Evolutionary conservation across 805 yeast species (phyloP), one percentile per base, ranked within the genome.

Genomic region (Grigorovia jiainica): DNA sequence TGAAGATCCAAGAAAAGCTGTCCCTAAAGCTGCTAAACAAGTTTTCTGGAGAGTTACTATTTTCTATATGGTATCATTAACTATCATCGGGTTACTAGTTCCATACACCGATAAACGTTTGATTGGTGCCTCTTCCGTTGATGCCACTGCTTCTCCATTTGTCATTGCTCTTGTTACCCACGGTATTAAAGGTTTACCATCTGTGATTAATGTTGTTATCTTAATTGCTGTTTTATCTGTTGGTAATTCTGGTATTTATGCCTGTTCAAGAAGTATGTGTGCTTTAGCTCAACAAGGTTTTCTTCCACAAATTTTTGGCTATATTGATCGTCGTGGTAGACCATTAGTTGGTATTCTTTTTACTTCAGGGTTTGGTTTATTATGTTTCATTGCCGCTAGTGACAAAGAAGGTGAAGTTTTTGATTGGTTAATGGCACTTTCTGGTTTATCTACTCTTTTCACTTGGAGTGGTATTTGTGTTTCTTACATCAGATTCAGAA

Each of bases 111-210:
- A 71, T 43, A 47, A 57, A 9, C 60, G 75, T n/a, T n/a, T n/a
- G n/a, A n/a, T n/a, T n/a, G n/a, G n/a, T n/a, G n/a, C n/a, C n/a
- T n/a, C n/a, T n/a, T 45, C 67, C 37, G 76, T 71, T 40, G 76
- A 73, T 48, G 82, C 81, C 34, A 62, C 78, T 13, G 83, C 87
- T 10, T 82, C 89, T 13, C 90, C 92, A 13, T 82, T 82, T 51
- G 90, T 82, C 41, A 76, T 83, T 62, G 84, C 90, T 25, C 73
- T 81, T 43, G 66, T 60, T 27, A 68, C 71, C 39, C 82, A 81
- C 20, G 84, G 85, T 44, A 78, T 79, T 47, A 63, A 59, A 24
- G 87, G 79, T 34, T 61, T 79, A 39, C 85, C 85, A 21, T 68
- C 75, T 33, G 73, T 82, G 25, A 68, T 82, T 64, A 82, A 82